Conservation (phyloP, 352 stramenopile genomes). For the Globisporangium orthogonon region DNA sequence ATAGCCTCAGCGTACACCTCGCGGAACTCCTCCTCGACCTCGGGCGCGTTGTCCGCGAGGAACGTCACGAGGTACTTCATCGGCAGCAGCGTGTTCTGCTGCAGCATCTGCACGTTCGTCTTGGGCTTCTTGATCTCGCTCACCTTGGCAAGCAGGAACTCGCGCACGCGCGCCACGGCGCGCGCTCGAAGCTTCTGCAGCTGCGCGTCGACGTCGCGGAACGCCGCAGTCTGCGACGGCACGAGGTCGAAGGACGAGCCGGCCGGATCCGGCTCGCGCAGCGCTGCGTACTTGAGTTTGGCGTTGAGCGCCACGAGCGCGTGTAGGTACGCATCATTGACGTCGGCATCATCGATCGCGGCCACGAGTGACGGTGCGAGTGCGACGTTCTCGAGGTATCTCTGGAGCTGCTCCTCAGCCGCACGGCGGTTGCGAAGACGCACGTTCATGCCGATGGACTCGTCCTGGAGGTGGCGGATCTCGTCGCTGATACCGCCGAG, state of each 20-base stretch:
- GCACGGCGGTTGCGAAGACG: slow-evolving; percentile 93
- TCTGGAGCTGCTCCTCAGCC: slow-evolving; percentile 90
- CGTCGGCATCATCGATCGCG: slow-evolving; percentile 90
- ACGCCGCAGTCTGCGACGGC: slow-evolving; percentile 86
- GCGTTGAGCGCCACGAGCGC: slow-evolving; percentile 91
- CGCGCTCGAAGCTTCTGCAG: slow-evolving; percentile 86
- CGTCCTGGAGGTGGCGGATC: slow-evolving; percentile 96
- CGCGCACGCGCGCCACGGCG: slow-evolving; percentile 69
- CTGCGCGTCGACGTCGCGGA: slow-evolving; percentile 90
- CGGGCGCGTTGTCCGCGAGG: slow-evolving; percentile 87
- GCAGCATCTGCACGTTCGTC: slow-evolving; percentile 98
- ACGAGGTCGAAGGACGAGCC: slow-evolving; percentile 85
- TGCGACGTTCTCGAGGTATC: slow-evolving; percentile 95
- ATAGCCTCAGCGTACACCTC: slow-evolving; percentile 96
- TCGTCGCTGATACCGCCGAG: slow-evolving; percentile 96
- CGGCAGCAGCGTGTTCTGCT: slow-evolving; percentile 95
- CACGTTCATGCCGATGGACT: slow-evolving; percentile 91
- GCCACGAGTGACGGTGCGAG: slow-evolving; percentile 92
- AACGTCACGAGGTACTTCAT: slow-evolving; percentile 96
- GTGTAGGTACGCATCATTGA: slow-evolving; percentile 94
- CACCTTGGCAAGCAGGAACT: slow-evolving; percentile 94
- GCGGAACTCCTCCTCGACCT: slow-evolving; percentile 93
- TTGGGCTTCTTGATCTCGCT: slow-evolving; percentile 94
- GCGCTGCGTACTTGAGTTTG: slow-evolving; percentile 89
- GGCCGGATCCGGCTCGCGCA: slow-evolving; percentile 42